phyloP scores from a whole-genome alignment of 176 grass and related monocot genomes.

The Oropetium thomaeum region DNA sequence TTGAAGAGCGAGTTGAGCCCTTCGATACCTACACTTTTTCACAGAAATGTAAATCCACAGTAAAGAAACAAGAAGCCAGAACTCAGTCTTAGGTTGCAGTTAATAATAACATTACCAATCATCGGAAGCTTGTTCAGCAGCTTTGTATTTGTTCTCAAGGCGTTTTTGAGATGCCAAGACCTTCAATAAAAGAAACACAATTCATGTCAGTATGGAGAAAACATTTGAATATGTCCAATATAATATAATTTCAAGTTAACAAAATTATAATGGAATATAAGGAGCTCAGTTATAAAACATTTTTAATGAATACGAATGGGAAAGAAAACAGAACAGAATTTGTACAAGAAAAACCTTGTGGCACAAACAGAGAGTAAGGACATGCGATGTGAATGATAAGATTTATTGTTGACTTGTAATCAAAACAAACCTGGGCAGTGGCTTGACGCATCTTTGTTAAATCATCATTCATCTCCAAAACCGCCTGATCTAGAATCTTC shows the following conservation, averaged over 20 bases:
- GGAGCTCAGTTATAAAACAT: background rate
- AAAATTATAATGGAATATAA: background rate
- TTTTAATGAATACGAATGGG: background rate
- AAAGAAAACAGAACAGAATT: background rate
- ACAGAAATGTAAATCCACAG: background rate
- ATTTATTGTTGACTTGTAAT: background rate
- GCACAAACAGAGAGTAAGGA: background rate
- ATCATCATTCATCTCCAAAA: constrained; percentile 97
- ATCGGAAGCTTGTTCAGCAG: constrained; percentile 69
- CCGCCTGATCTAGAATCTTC: constrained; percentile 98
- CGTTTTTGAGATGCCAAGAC: constrained; percentile 96
- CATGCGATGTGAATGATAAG: background rate
- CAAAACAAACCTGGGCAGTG: constrained; percentile 79
- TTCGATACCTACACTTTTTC: constrained; percentile 66
- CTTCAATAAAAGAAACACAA: constrained; percentile 55
- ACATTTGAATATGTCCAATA: background rate
- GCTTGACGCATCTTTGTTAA: constrained; percentile 99
- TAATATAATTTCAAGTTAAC: constrained; percentile 1
- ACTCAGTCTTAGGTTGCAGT: constrained; percentile 5
- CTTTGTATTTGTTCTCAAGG: constrained; percentile 96
- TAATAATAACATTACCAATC: constrained; percentile 70
- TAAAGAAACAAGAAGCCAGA: constrained; percentile 25
- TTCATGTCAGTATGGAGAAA: constrained; percentile 1
- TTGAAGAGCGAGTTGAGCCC: constrained; percentile 94
- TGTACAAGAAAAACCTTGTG: background rate